phyloP scores from a whole-genome alignment of 352 stramenopile species.

The Phytophthora lateralis region DNA sequence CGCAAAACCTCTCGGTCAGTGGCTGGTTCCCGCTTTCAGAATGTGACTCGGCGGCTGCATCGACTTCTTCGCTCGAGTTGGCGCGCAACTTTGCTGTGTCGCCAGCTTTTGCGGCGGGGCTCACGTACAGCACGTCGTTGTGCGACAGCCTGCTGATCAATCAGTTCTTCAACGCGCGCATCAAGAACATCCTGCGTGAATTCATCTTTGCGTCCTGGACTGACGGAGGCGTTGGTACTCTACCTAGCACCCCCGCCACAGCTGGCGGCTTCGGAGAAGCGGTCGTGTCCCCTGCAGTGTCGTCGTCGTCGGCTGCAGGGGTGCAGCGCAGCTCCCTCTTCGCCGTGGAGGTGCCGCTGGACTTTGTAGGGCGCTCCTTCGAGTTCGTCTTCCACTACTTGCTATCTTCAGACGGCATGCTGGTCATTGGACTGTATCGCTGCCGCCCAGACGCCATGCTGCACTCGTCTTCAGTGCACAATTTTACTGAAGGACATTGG shows the following conservation, averaged over 20 bases:
- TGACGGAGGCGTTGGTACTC: conserved; percentile 40
- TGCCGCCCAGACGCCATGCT: conserved; percentile 60
- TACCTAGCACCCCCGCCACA: conserved; percentile 22
- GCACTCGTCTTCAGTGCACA: conserved; percentile 28
- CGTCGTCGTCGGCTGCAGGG: conserved; percentile 35
- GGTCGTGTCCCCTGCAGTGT: conserved; percentile 20
- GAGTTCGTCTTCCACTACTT: conserved; percentile 84
- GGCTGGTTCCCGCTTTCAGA: conserved; percentile 64
- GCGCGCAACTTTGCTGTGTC: conserved; percentile 74
- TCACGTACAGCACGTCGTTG: conserved; percentile 85
- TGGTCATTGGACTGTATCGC: conserved; percentile 76
- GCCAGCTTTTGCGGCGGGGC: conserved; percentile 71
- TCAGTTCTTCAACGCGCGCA: conserved; percentile 86
- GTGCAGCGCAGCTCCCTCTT: conserved; percentile 81
- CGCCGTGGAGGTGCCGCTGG: conserved; percentile 69
- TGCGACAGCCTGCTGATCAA: conserved; percentile 89
- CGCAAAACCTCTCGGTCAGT: conserved; percentile 70
- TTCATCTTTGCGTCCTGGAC: conserved; percentile 88
- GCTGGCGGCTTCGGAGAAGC: conserved; percentile 20
- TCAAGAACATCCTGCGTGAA: conserved; percentile 85
- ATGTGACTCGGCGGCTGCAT: conserved; percentile 33
- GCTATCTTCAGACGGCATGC: conserved; percentile 73
- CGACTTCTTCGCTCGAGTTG: conserved; percentile 54
- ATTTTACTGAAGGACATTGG: conserved; percentile 18
- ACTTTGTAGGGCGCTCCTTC: conserved; percentile 83